Evolutionary conservation across 2,329 filamentous ascomycete species (phyloP), one percentile per base, ranked within the genome.

Genomic region (Trichophyton benhamiae): DNA sequence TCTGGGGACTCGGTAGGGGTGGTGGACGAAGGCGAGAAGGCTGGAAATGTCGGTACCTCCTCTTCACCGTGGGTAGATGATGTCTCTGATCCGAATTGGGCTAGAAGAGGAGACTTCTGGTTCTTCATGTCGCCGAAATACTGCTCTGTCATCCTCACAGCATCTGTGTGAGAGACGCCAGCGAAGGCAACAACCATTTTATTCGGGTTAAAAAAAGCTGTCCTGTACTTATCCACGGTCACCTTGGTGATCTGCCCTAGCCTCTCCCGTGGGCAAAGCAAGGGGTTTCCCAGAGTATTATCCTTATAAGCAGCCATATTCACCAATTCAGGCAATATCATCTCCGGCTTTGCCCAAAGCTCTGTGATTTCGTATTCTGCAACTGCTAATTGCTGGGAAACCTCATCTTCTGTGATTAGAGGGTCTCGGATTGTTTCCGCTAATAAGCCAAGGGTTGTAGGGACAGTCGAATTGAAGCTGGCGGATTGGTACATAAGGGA

Each of bases 401-500:
- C 88, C 75, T 99, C 94, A 20, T 89, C 84, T 27, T 95, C 87
- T 7, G 89, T 95, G 66, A 97, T 87, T 61, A 82, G 75, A 4
- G 94, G 90, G 66, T 95, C 83, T 62, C 90, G 87, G 65, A 99
- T 95, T 36, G 94, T 97, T 74, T 99, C 94, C 63, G 94, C 92
- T 46, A 99, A 83, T 17, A 99, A 77, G 33, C 82, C 89, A 25
- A 95, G 83, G 11, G 92, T 90, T 7, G 84, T 84, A 5, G 89
- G 86, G 7, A 99, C 91, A 17, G 90, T 87, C 27, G 87, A 87
- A 78, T 99, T 99, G 83, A 99, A 99, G 33, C 91, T 96, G 27
- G 94, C 94, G 1, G 91, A 89, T 75, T 99, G 94, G 79, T 99
- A 99, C 94, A 99, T 99, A 77, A 99, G 83, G 61, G 90, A 90